Base-by-base conservation (phyloP, 1,139 yeast genomes). In the Candida smagusa region DNA sequence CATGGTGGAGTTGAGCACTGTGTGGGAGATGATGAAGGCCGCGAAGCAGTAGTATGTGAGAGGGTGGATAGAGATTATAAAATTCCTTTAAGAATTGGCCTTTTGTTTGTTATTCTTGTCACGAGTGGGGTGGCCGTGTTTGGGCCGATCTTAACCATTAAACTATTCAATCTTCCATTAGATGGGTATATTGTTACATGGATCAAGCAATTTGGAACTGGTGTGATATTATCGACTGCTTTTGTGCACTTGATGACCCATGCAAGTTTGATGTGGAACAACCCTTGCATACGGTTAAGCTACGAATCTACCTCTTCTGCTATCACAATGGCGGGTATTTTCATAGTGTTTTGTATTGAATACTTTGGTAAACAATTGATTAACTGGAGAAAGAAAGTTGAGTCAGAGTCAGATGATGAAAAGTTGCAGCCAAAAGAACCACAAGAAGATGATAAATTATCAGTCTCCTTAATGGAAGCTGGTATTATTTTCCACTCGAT, bases 1-100 rank as follows among this genome's bases (percentile, higher is more conserved):
- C 70, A 64, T 44, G 70, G 68, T 26, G 70, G 70, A 9, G 69
- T 64, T 6, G 70, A 64, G 40, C 70, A 64, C 47, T 64, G 70
- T 46, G 56, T 53, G 2, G 51, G 45, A 24, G 55, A 37, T 7
- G 37, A 42, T 6, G 29, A 9, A 6, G 6, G 35, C 9, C n/a
- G 12, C 12, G 9, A 12, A 36, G 8, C 26, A 21, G 22, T 16
- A 1, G 28, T 45, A 2, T 56, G 61, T 40, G 57, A 49, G 27
- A 40, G 47, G 22, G 46, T 44, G 2, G 57, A 57, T 22, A 45
- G 65, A 29, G 64, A 61, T 32, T 56, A 60, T 38, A 45, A 61
- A 34, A 52, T 58, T 24, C 52, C 53, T 0, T 48, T 61, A 26
- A 46, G 66, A 36, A 49, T 61, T 13, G 67, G 66, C 0, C 45